These are phyloP conservation scores for Entomortierella lignicola DNA, from an alignment of 192 early-diverging fungal genomes.

Conservation along the genomic window DNA sequence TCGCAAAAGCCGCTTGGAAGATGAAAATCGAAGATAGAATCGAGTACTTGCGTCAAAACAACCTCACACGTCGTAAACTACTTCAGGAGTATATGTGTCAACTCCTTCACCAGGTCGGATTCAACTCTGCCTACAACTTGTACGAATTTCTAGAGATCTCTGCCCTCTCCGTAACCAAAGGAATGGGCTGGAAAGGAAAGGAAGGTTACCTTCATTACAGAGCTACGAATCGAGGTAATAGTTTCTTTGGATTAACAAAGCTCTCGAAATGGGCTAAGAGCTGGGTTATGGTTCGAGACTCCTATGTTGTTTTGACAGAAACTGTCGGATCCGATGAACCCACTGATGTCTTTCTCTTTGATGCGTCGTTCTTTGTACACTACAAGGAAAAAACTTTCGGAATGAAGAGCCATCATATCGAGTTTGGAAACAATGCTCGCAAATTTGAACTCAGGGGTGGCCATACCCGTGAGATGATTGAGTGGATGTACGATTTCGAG, in stretches of 20 bases:
- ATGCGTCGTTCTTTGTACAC: constrained; percentile 52
- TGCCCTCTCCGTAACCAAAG: constrained; percentile 76
- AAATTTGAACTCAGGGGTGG: constrained; percentile 77
- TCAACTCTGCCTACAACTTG: constrained; percentile 74
- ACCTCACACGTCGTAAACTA: constrained; percentile 62
- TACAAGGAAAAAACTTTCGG: constrained; percentile 34
- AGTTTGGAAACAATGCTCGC: constrained; percentile 66
- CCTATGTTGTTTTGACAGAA: constrained; percentile 64
- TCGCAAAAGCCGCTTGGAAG: constrained; percentile 33
- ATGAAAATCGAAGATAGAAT: constrained; percentile 33
- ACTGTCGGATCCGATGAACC: constrained; percentile 56
- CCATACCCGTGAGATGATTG: constrained; percentile 70
- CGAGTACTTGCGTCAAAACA: constrained; percentile 47
- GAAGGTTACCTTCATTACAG: constrained; percentile 81
- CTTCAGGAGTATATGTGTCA: constrained; percentile 73
- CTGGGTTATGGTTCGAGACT: constrained; percentile 84
- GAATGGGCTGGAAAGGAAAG: constrained; percentile 89
- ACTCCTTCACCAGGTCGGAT: constrained; percentile 65
- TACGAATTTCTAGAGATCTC: constrained; percentile 83
- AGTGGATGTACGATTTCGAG: constrained; percentile 72
- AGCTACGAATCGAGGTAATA: constrained; percentile 69
- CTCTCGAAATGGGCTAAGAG: constrained; percentile 69
- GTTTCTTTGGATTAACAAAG: constrained; percentile 54
- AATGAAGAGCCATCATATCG: constrained; percentile 71
- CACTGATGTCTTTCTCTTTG: constrained; percentile 64